Base-by-base conservation (phyloP, 257 asterid species). In the Fraxinus pennsylvanica region DNA sequence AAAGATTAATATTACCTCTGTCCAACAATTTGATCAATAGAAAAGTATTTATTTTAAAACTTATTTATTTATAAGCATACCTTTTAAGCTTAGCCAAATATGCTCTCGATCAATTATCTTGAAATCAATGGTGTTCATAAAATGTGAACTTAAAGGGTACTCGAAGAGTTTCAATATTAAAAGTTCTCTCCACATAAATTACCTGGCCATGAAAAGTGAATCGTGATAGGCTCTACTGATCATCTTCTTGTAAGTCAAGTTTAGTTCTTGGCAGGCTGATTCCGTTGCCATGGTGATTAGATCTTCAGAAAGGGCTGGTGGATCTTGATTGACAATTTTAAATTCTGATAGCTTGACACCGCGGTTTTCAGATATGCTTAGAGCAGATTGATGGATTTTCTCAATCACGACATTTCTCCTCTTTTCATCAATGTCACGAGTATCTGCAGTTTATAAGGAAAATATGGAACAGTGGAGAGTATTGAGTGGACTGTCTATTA, bases 191-290 rank as follows among this genome's bases (percentile, higher is more conserved):
- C 71, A 10, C 57, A n/a, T 72, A 27, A 32, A 59, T 81, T 82
- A 95, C 98, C 99, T 91, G 81, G 98, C 97, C 99, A 95, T 93
- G 88, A 95, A 93, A 36, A 95, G 85, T 6, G 99, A 90, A 85
- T 95, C 99, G 4, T 95, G 99, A 73, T 93, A 95, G 76, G 99
- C 99, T 86, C 99, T 81, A 80, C 99, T 95, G 84, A 95, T 93
- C 97, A 95, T 93, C 90, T 80, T 95, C 90, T 86, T 95, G 92
- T 87, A 85, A 13, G 96, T 81, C 80, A 95, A 74, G 68, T 91
- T 89, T n/a, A 93, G 88, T 80, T 88, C 90, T 81, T 68, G 78
- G 74, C 96, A 90, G 73, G 98, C 89, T 7, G 94, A 90, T 86
- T 95, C 97, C 25, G 95, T 85, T 74, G 98, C 96, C 80, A 81